Evolutionary conservation across 2,329 filamentous ascomycete species (phyloP).

Genomic region (Sporothrix euskadiensis): DNA sequence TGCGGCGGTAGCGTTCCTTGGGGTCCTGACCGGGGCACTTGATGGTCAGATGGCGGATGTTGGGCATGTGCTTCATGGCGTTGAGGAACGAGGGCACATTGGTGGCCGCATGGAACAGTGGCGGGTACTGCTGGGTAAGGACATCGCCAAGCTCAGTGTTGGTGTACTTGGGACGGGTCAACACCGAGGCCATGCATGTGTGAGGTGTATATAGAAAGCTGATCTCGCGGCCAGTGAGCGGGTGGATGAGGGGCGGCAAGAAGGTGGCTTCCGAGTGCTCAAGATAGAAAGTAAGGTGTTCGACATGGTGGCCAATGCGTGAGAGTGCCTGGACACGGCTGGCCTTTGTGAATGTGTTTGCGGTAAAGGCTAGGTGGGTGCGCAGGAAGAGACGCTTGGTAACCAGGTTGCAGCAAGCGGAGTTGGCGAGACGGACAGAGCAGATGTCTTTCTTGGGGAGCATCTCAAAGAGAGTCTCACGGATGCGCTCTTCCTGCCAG

Average conservation of each 20-base stretch:
- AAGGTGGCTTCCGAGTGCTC: slow-evolving; percentile 77
- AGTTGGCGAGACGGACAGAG: slow-evolving; percentile 65
- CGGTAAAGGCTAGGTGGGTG: slow-evolving; percentile 68
- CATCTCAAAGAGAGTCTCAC: slow-evolving; percentile 51
- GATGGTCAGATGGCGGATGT: slow-evolving; percentile 72
- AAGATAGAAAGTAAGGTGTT: slow-evolving; percentile 75
- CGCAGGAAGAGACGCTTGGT: slow-evolving; percentile 70
- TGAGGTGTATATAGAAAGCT: slow-evolving; percentile 81
- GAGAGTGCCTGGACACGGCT: slow-evolving; percentile 72
- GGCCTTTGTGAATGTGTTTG: slow-evolving; percentile 74
- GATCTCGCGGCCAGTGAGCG: slow-evolving; percentile 72
- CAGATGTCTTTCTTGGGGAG: slow-evolving; percentile 56
- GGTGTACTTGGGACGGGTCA: slow-evolving; percentile 74
- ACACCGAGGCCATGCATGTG: slow-evolving; percentile 61
- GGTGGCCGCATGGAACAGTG: slow-evolving; percentile 84
- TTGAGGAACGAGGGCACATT: slow-evolving; percentile 83
- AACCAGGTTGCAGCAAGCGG: slow-evolving; percentile 68
- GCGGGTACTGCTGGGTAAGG: slow-evolving; percentile 82
- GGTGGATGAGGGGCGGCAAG: slow-evolving; percentile 80
- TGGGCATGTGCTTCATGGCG: slow-evolving; percentile 67
- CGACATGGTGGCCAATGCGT: slow-evolving; percentile 75
- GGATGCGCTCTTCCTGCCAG: slow-evolving; percentile 54
- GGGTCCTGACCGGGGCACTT: slow-evolving; percentile 72
- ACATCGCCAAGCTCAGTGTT: slow-evolving; percentile 77
- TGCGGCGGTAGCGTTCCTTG: slow-evolving; percentile 69